Percentiles rank a stretch among this genome's conserved stretches.
Conservation (phyloP, 164 flowering plant species). For the Vitis cinerea region DNA sequence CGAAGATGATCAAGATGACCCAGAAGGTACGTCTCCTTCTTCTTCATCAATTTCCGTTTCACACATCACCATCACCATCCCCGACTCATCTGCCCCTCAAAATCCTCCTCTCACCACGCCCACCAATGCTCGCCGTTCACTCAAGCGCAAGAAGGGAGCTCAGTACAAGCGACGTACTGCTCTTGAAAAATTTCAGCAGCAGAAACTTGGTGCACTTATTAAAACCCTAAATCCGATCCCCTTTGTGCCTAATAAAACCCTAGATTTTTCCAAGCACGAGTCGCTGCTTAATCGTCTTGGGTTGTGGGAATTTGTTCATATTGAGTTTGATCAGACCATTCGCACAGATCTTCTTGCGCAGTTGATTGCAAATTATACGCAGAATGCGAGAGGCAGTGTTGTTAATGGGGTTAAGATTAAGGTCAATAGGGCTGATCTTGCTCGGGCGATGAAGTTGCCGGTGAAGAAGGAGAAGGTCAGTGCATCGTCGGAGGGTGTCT, state of each 20-base stretch:
- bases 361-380: conserved; percentile 49
- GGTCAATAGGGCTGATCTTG: conserved; percentile 68
- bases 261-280: conserved; percentile 62
- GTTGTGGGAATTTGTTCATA: conserved; percentile 78
- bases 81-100: neutral
- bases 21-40: conserved; percentile 23
- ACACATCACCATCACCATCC: conserved; percentile 5
- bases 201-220: conserved; percentile 33
- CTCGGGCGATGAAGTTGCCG: conserved; percentile 71
- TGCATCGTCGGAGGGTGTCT: conserved; percentile 10
- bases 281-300: conserved; percentile 54
- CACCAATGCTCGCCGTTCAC: conserved; percentile 23
- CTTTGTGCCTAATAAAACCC: conserved; percentile 50
- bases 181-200: conserved; percentile 23
- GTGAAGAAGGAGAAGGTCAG: conserved; percentile 44
- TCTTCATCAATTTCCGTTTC: conserved; percentile 15
- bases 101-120: conserved; percentile 11
- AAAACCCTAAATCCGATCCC: conserved; percentile 51
- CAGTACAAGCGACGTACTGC: conserved; percentile 21
- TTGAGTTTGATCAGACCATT: conserved; percentile 54
- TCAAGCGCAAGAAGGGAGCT: conserved; percentile 35
- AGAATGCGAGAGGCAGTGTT: conserved; percentile 26
- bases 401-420: conserved; percentile 48
- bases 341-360: conserved; percentile 56
- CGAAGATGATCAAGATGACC: conserved; percentile 8